phyloP scores from a whole-genome alignment of 2,329 filamentous ascomycete species.

The Coniochaeta sp. region DNA sequence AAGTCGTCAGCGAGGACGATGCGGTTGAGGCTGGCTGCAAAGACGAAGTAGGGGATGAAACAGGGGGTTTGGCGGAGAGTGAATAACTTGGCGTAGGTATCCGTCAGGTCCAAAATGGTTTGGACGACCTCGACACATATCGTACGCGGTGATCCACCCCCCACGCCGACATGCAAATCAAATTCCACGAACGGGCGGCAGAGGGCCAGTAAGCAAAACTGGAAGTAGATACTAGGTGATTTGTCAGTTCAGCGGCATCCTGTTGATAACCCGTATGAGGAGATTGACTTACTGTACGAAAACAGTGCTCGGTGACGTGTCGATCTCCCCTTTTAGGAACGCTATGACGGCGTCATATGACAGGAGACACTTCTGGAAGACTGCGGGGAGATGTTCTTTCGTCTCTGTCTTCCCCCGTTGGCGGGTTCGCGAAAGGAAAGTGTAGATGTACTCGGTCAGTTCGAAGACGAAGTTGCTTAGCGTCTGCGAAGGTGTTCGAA shows the following conservation, averaged over 20 bases:
- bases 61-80: slow-evolving; percentile 21
- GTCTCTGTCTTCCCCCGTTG: neutral
- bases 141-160: slow-evolving; percentile 14
- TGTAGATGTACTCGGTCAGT: slow-evolving; percentile 4
- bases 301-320: slow-evolving; percentile 1
- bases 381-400: neutral
- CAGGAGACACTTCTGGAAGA: slow-evolving; percentile 4
- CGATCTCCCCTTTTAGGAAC: neutral
- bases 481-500: neutral
- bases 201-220: slow-evolving; percentile 6
- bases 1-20: neutral
- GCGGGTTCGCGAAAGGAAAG: neutral
- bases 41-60: slow-evolving; percentile 22
- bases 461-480: neutral
- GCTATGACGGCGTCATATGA: slow-evolving; percentile 5
- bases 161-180: neutral
- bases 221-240: slow-evolving; percentile 7
- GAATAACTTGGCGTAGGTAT: slow-evolving; percentile 21
- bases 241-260: neutral
- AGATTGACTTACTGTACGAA: slow-evolving; percentile 9
- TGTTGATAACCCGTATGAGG: too few relatives aligned
- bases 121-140: slow-evolving; percentile 23
- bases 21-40: slow-evolving; percentile 7
- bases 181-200: slow-evolving; percentile 4
- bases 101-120: slow-evolving; percentile 23